These are phyloP conservation scores for Lagenaria siceraria DNA, from an alignment of 306 rosid genomes.

Conservation along the genomic window DNA sequence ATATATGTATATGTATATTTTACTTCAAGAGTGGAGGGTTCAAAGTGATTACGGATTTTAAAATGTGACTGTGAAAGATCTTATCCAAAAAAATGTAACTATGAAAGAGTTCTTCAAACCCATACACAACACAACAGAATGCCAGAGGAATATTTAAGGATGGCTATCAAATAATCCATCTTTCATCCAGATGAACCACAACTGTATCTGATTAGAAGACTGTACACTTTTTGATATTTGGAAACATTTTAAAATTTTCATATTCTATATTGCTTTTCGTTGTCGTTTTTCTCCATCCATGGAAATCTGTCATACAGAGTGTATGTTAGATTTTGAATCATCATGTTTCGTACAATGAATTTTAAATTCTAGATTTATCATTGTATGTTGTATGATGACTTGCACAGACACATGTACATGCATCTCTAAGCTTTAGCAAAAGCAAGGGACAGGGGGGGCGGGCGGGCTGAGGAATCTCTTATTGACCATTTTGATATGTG, in stretches of 20 bases:
- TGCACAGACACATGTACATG: not conserved
- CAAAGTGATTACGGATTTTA: not conserved
- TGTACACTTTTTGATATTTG: not conserved
- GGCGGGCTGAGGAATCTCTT: not conserved
- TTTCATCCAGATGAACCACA: not conserved
- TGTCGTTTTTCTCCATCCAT: not conserved
- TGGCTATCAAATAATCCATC: not conserved
- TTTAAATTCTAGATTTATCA: not conserved
- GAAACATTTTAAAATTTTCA: not conserved
- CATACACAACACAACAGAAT: not conserved
- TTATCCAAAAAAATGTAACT: too few relatives aligned
- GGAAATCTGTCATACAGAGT: not conserved
- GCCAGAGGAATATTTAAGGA: not conserved
- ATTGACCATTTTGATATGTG: not conserved
- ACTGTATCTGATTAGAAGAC: not conserved
- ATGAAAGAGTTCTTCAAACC: not conserved
- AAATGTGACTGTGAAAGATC: not conserved
- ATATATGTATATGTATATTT: too few relatives aligned
- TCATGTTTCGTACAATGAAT: not conserved
- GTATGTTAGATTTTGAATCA: not conserved
- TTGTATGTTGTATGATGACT: not conserved
- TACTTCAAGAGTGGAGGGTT: not conserved
- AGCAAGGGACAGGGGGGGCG: not conserved
- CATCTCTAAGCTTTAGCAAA: not conserved
- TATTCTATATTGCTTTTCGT: not conserved